Evolutionary conservation across 2,329 filamentous ascomycete species (phyloP), one percentile per base, ranked within the genome.

Genomic region (Phoma herbarum): DNA sequence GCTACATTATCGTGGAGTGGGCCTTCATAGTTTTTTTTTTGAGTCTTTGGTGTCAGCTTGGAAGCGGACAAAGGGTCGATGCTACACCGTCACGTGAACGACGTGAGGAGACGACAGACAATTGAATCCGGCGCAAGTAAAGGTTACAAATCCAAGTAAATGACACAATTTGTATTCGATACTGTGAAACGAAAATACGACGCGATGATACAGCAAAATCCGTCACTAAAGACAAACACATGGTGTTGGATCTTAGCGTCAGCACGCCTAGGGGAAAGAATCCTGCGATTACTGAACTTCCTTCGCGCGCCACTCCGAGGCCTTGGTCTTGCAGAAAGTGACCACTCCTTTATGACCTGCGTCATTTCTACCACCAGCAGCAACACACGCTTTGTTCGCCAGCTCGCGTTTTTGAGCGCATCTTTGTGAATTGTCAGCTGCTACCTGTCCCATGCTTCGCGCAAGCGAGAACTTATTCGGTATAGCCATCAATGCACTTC

Each of bases 361-460:
- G 9, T 41, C 35, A 5, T 16, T 20, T 16, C 14, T 28, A 20
- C 47, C 35, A 26, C 35, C 47, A 22, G 47, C 35, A 22, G 33
- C 22, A 8, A 50, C 11, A 18, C 47, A 50, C 22, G 47, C 47
- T 11, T 41, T 41, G 33, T 41, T 50, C 3, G 33, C 47, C 16
- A 18, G 31, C 22, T 39, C 23, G 18, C 33, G 47, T 35, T 28
- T 28, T 3, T 11, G 26, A 8, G 35, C 47, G 5, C 47, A 50
- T 9, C 47, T 41, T 7, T 18, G 26, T 28, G 26, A 10, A 8
- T 10, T 20, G 22, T 50, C 20, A 50, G 33, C 7, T 20, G 11
- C 23, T 25, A 4, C 29, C 9, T 37, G n/a, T 18, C 5, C 14
- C 14, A 23, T 31, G 14, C 12, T 10, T 12, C 10, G 11, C 9